Base-by-base conservation (phyloP, 768 basidiomycete species). In the Leccinellum luteum region DNA sequence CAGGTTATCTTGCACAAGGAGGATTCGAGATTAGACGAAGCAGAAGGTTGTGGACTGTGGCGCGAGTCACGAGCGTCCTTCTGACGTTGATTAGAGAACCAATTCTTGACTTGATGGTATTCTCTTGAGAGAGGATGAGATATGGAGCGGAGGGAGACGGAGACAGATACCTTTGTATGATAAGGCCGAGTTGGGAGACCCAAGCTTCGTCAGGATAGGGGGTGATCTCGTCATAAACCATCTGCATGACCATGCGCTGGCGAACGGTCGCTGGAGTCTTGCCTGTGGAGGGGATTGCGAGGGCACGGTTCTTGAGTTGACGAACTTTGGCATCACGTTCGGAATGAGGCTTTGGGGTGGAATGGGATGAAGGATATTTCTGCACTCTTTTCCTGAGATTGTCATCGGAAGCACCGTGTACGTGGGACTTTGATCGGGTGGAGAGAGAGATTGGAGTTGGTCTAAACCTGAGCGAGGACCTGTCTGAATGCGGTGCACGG, bases 81-180 rank as follows among this genome's bases (percentile, higher is more conserved):
- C 56, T 79, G 85, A 44, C 85, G 78, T 69, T 84, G 79, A 68
- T 86, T 86, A 5, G 83, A 83, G 58, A 86, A 86, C 84, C 85
- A 86, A 60, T 85, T 85, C 71, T 82, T 84, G 54, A 85, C 79
- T 69, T 85, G 84, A 63, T 79, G 80, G 64, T 81, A 82, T 49
- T 83, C 78, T 61, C 83, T 84, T 66, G 49, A 38, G 32, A 38
- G 54, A 49, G 2, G 23, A 41, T 62, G 45, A 66, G 64, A 44
- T 35, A 38, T 2, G 1, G 45, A 12, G 5, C 3, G 28, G 54
- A 31, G 32, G 30, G 56, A 47, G n/a, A 51, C n/a, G 49, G 25
- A 35, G 21, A 32, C 19, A 35, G 64, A 74, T 63, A 84, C 84
- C 83, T 75, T 59, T 77, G 74, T 61, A 86, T 80, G 67, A 83